These are phyloP conservation scores for Tuber magnatum DNA, from an alignment of 495 filamentous ascomycete genomes.

Conservation along the genomic window DNA sequence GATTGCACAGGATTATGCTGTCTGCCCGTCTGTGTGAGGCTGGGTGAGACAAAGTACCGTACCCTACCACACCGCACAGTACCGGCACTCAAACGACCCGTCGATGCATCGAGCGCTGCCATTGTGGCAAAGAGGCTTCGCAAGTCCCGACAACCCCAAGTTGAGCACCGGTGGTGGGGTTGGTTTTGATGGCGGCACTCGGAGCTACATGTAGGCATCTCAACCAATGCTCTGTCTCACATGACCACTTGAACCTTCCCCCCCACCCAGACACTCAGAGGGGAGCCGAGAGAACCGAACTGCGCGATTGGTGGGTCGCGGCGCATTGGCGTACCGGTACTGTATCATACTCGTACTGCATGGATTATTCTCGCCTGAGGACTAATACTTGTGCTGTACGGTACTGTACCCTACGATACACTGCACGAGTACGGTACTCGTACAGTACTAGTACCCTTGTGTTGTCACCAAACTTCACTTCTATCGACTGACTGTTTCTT, in stretches of 20 bases:
- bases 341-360: too few species aligned
- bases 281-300: not conserved
- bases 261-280: not conserved
- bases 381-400: too few species aligned
- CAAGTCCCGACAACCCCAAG: not conserved
- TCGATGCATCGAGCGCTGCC: not conserved
- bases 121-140: not conserved
- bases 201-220: not conserved
- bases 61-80: too few species aligned
- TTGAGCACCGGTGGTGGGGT: too few species aligned
- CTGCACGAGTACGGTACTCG: not conserved
- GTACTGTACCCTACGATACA: too few species aligned
- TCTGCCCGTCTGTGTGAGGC: not conserved
- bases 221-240: not conserved
- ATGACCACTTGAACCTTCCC: not conserved
- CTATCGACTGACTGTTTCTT: not conserved
- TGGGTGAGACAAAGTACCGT: not conserved
- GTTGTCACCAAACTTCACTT: not conserved
- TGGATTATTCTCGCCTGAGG: not conserved
- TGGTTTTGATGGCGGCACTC: not conserved
- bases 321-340: too few species aligned
- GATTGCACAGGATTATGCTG: not conserved
- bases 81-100: not conserved
- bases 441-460: not conserved
- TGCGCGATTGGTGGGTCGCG: too few species aligned